Evolutionary conservation across 495 filamentous ascomycete genomes (phyloP).

Genomic region (Jackrogersella minutella): DNA sequence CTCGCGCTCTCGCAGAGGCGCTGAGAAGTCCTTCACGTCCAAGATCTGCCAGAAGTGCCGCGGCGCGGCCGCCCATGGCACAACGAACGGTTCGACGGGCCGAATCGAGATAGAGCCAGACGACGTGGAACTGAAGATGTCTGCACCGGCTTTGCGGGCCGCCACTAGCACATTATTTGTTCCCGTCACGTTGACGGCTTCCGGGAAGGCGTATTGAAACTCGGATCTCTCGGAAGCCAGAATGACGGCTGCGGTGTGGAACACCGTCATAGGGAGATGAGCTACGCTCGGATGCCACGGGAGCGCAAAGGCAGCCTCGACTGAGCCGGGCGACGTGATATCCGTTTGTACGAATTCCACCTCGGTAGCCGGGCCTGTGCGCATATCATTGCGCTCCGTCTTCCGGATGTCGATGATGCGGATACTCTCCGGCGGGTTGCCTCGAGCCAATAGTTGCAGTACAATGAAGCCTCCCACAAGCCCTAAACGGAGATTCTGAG

Average conservation of each 20-base stretch:
- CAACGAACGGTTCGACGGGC: conserved; percentile 57
- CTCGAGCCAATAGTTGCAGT: conserved; percentile 54
- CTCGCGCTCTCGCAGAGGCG: conserved; percentile 54
- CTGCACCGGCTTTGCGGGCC: conserved; percentile 56
- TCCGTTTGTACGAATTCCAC: conserved; percentile 54
- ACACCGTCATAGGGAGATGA: conserved; percentile 52
- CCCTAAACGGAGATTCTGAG: conserved; percentile 37
- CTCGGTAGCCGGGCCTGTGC: conserved; percentile 33
- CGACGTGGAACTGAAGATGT: conserved; percentile 67
- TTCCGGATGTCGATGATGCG: conserved; percentile 53
- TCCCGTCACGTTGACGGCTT: conserved; percentile 64
- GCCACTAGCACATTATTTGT: conserved; percentile 65
- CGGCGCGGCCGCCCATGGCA: conserved; percentile 57
- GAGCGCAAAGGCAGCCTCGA: conserved; percentile 47
- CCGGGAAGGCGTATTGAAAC: conserved; percentile 48
- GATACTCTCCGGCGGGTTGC: conserved; percentile 49
- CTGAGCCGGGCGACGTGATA: conserved; percentile 49
- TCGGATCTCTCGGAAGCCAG: conserved; percentile 53
- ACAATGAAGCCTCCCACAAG: conserved; percentile 56
- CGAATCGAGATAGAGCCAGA: conserved; percentile 62
- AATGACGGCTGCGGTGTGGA: conserved; percentile 57
- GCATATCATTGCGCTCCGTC: conserved; percentile 50
- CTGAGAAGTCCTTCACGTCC: conserved; percentile 53
- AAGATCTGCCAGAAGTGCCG: conserved; percentile 57
- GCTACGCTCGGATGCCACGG: conserved; percentile 47